A percentile compares a stretch with the other conserved stretches of the same genome.
These are phyloP conservation scores for Dendrocalamus sinicus DNA, from an alignment of 176 grass and related monocot species.

Conservation along the genomic window DNA sequence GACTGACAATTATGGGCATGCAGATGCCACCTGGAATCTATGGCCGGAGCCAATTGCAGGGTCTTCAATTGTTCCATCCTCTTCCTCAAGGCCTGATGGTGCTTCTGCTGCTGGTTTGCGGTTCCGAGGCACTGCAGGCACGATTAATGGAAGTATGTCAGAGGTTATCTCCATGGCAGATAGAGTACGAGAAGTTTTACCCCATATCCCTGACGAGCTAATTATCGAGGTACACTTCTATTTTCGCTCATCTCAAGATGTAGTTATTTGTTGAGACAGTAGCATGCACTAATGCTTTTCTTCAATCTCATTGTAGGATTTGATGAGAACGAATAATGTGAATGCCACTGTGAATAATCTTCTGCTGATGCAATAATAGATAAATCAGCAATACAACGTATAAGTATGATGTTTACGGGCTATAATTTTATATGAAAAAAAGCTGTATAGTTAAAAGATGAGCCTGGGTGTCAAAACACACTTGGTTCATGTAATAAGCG, in stretches of 20 bases:
- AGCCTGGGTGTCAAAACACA: conserved; percentile 45
- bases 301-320: conserved; percentile 65
- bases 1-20: conserved; percentile 65
- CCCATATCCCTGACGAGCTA: conserved; percentile 86
- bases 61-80: conserved; percentile 54
- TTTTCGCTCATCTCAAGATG: neutral
- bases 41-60: conserved; percentile 58
- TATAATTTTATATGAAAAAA: conserved; percentile 47
- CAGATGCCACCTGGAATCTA: conserved; percentile 67
- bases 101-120: conserved; percentile 64
- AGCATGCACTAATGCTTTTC: conserved; percentile 17
- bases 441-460: conserved; percentile 61
- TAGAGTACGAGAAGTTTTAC: conserved; percentile 95
- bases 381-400: conserved; percentile 37
- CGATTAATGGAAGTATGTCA: conserved; percentile 57
- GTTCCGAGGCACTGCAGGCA: conserved; percentile 41
- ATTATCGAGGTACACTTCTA: conserved; percentile 79
- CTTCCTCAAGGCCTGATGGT: conserved; percentile 59
- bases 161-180: conserved; percentile 78
- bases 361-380: conserved; percentile 77
- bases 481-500: conserved; percentile 51
- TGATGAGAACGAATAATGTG: conserved; percentile 94
- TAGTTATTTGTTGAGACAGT: conserved; percentile 25
- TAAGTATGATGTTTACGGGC: conserved; percentile 46
- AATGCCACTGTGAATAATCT: conserved; percentile 99